phyloP scores from a whole-genome alignment of 2,329 filamentous ascomycete species.

The Fusarium decemcellulare region DNA sequence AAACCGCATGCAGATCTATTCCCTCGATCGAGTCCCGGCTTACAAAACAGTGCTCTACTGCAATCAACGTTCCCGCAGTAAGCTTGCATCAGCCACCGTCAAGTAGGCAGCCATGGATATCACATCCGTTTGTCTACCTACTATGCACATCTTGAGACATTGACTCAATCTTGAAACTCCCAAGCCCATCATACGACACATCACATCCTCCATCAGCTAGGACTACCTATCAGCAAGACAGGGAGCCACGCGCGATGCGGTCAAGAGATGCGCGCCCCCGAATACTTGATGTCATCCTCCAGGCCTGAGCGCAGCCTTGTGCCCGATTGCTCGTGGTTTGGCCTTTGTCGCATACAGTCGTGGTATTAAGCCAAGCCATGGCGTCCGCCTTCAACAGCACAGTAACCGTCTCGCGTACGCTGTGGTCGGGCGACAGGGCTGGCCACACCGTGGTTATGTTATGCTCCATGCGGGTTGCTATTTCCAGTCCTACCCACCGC shows the following conservation, averaged over 20 bases:
- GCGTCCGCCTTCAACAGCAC: background rate
- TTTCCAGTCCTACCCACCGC: background rate
- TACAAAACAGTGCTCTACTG: background rate
- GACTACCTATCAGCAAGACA: too few species aligned
- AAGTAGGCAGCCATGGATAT: background rate
- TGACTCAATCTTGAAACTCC: background rate
- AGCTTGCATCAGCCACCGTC: conserved; percentile 1
- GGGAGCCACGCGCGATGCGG: conserved; percentile 9
- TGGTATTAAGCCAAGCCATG: too few species aligned
- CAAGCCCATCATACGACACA: background rate
- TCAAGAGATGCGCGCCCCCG: conserved; percentile 11
- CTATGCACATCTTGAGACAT: too few species aligned
- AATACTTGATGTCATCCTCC: conserved; percentile 13
- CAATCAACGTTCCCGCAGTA: background rate
- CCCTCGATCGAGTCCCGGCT: conserved; percentile 5
- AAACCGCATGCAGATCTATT: background rate
- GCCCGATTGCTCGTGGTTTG: conserved; percentile 7
- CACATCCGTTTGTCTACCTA: too few species aligned
- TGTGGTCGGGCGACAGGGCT: background rate
- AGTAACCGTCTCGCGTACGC: background rate
- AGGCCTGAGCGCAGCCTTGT: conserved; percentile 28
- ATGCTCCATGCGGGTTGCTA: background rate
- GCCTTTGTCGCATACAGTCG: conserved; percentile 9
- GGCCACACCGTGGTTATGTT: conserved; percentile 2
- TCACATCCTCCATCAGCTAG: background rate